These are phyloP conservation scores for Cyamopsis tetragonoloba DNA, from an alignment of 306 rosid genomes.

Conservation along the genomic window DNA sequence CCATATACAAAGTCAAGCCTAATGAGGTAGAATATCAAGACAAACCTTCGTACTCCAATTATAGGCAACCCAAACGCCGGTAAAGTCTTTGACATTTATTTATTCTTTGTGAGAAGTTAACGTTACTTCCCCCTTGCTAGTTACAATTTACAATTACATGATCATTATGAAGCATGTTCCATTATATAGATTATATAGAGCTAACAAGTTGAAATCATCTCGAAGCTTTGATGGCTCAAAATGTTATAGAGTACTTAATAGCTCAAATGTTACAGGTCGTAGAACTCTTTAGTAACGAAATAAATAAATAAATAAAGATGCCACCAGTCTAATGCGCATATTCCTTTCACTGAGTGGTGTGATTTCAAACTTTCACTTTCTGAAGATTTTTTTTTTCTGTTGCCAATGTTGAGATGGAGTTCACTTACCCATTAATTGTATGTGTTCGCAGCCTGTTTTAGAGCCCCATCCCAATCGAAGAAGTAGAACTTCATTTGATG, in stretches of 20 bases:
- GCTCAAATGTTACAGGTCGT: too few species aligned
- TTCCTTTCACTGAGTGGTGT: slow-evolving; percentile 7
- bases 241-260: not conserved
- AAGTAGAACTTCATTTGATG: slow-evolving; percentile 38
- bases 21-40: not conserved
- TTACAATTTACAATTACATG: not conserved
- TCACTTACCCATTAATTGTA: slow-evolving; percentile 12
- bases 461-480: slow-evolving; percentile 38
- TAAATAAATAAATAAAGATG: not conserved
- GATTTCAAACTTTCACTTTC: slow-evolving; percentile 13
- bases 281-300: not conserved
- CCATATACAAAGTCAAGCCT: not conserved
- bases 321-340: not conserved
- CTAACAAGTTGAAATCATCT: not conserved
- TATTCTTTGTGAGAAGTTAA: not conserved
- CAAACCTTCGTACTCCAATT: not conserved
- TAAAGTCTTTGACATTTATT: slow-evolving; percentile 33
- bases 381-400: slow-evolving; percentile 11
- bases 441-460: slow-evolving; percentile 35
- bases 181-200: not conserved
- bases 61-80: slow-evolving; percentile 36
- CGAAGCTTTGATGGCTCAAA: slow-evolving; percentile 2
- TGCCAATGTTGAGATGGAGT: slow-evolving; percentile 17
- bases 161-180: not conserved
- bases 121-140: not conserved